A percentile compares a stretch with the other conserved stretches of the same genome.
Conservation (phyloP, 441 rosid genomes). For the Manihot esculenta region DNA sequence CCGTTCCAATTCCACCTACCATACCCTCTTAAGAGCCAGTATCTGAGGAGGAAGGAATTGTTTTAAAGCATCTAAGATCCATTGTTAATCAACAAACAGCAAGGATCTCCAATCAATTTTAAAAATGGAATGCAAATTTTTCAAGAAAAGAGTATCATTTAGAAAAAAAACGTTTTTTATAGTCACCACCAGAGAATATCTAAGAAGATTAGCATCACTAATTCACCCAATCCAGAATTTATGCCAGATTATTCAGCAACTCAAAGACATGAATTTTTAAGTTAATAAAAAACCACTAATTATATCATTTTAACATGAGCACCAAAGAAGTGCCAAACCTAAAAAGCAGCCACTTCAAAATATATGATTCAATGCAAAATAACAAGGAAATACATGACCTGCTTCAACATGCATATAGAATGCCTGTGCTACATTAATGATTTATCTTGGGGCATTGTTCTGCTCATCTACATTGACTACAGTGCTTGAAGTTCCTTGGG, state of each 20-base stretch:
- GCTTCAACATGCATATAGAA: not conserved
- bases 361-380: not conserved
- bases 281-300: not conserved
- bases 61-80: too few species aligned
- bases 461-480: slow-evolving; percentile 20
- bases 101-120: too few species aligned
- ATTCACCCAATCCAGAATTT: not conserved
- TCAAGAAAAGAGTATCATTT: too few species aligned
- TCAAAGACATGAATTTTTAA: too few species aligned
- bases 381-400: not conserved
- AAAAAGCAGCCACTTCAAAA: not conserved
- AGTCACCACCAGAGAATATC: too few species aligned
- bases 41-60: too few species aligned
- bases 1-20: too few species aligned
- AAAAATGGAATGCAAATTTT: too few species aligned
- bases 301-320: not conserved
- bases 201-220: too few species aligned
- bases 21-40: too few species aligned
- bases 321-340: not conserved
- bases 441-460: slow-evolving; percentile 8
- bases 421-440: slow-evolving; percentile 4
- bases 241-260: not conserved
- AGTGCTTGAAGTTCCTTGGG: slow-evolving; percentile 17
- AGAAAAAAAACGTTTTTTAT: too few species aligned
- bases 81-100: too few species aligned